Evolutionary conservation across 768 basidiomycete species (phyloP).

Genomic region (Porpolomopsis calyptriformis): DNA sequence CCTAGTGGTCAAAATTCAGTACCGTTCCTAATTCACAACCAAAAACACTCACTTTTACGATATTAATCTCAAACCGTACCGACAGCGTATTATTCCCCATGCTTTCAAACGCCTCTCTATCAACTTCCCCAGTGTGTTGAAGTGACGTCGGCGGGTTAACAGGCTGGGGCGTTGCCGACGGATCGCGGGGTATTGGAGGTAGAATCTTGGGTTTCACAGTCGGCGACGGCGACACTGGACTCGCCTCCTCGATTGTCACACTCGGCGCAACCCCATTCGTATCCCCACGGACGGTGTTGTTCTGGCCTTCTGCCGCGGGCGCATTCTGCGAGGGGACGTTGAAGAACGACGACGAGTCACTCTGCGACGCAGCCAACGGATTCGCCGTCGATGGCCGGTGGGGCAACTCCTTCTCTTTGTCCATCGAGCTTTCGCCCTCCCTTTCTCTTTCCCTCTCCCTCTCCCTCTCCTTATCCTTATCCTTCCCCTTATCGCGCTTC

Average conservation of each 20-base stretch:
- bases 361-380: conserved; percentile 52
- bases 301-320: conserved; percentile 9
- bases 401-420: conserved; percentile 30
- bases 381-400: conserved; percentile 35
- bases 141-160: conserved; percentile 37
- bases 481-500: conserved; percentile 43
- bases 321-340: conserved; percentile 51
- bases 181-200: conserved; percentile 76
- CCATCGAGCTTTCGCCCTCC: no score
- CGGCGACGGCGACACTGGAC: conserved; percentile 24
- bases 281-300: conserved; percentile 10
- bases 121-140: conserved; percentile 56
- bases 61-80: conserved; percentile 93
- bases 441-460: no score
- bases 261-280: conserved; percentile 16
- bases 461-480: conserved; percentile 36
- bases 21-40: no score
- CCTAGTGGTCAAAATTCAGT: conserved; percentile 34
- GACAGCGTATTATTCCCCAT: conserved; percentile 70
- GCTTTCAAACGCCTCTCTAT: conserved; percentile 58
- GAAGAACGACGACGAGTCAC: conserved; percentile 79
- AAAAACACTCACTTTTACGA: conserved; percentile 71
- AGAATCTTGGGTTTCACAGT: conserved; percentile 53
- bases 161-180: conserved; percentile 22
- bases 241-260: conserved; percentile 29